Evolutionary conservation across 768 basidiomycete genomes (phyloP).

Genomic region (Xerocomellus amylosporus): DNA sequence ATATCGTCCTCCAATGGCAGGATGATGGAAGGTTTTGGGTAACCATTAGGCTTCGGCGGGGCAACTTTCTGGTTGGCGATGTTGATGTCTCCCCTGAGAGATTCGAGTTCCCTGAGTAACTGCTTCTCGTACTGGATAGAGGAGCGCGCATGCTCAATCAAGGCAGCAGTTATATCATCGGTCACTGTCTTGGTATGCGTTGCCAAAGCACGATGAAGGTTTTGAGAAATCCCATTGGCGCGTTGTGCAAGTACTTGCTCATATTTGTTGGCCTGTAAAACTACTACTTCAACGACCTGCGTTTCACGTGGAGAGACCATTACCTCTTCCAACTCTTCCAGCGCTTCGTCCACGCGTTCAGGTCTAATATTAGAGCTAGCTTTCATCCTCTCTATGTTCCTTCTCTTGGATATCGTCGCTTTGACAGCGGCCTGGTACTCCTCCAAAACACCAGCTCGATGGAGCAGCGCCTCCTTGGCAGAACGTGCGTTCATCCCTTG

Average conservation of each 20-base stretch:
- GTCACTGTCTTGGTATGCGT: constrained; percentile 85
- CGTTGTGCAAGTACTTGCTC: constrained; percentile 81
- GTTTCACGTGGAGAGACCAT: constrained; percentile 11
- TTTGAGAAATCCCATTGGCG: constrained; percentile 92
- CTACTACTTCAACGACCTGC: constrained; percentile 8
- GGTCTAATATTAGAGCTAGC: constrained; percentile 82
- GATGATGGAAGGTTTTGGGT: constrained; percentile 59
- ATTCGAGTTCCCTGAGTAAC: constrained; percentile 82
- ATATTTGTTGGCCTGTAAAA: constrained; percentile 77
- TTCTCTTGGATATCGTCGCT: constrained; percentile 86
- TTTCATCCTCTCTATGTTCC: constrained; percentile 87
- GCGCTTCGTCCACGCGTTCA: constrained; percentile 83
- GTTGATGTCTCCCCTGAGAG: constrained; percentile 71
- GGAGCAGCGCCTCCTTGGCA: constrained; percentile 90
- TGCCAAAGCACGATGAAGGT: constrained; percentile 82
- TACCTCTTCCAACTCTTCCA: constrained; percentile 93
- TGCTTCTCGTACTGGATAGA: constrained; percentile 91
- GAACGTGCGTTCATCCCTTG: constrained; percentile 96
- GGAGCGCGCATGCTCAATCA: constrained; percentile 91
- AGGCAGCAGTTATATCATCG: constrained; percentile 84
- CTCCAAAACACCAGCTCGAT: constrained; percentile 87
- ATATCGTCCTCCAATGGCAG: constrained; percentile 63
- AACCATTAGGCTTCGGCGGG: constrained; percentile 44
- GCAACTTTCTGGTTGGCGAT: constrained; percentile 61
- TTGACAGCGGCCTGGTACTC: constrained; percentile 95